phyloP scores from a whole-genome alignment of 1,284 basidiomycete genomes.

The Anthracocystis walkeri region DNA sequence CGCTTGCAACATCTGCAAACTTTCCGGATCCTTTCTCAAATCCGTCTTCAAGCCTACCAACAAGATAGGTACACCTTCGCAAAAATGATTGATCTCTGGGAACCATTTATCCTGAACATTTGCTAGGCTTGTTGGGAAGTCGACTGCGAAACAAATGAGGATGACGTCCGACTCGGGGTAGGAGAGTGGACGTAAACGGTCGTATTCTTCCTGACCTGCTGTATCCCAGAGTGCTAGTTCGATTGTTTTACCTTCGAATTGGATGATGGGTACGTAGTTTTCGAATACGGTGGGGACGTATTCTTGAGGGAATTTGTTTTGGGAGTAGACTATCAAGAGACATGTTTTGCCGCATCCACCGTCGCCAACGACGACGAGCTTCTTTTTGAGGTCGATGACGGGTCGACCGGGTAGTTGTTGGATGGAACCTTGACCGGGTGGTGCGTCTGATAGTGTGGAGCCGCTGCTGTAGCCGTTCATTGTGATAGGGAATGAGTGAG shows the following conservation, averaged over 20 bases:
- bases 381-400: slow-evolving; percentile 63
- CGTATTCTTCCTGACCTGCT: slow-evolving; percentile 84
- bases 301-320: slow-evolving; percentile 97
- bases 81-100: slow-evolving; percentile 97
- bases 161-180: slow-evolving; percentile 94
- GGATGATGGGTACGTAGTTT: slow-evolving; percentile 87
- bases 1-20: slow-evolving; percentile 88
- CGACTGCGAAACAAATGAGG: slow-evolving; percentile 91
- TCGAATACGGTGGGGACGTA: slow-evolving; percentile 94
- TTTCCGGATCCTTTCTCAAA: slow-evolving; percentile 86
- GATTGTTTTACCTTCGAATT: slow-evolving; percentile 90
- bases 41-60: slow-evolving; percentile 90
- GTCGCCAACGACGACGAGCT: slow-evolving; percentile 76
- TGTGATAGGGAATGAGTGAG: background rate
- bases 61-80: slow-evolving; percentile 90
- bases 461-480: slow-evolving; percentile 52
- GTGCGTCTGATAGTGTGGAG: slow-evolving; percentile 48
- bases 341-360: slow-evolving; percentile 87
- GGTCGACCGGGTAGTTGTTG: slow-evolving; percentile 50
- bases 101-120: slow-evolving; percentile 98
- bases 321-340: slow-evolving; percentile 80
- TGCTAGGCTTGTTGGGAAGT: slow-evolving; percentile 89
- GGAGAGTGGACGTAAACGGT: slow-evolving; percentile 74
- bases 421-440: slow-evolving; percentile 48
- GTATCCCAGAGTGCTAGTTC: slow-evolving; percentile 96